These are phyloP conservation scores for Parasarocladium wereldwijsianum DNA, from an alignment of 2,329 filamentous ascomycete species.

Conservation along the genomic window DNA sequence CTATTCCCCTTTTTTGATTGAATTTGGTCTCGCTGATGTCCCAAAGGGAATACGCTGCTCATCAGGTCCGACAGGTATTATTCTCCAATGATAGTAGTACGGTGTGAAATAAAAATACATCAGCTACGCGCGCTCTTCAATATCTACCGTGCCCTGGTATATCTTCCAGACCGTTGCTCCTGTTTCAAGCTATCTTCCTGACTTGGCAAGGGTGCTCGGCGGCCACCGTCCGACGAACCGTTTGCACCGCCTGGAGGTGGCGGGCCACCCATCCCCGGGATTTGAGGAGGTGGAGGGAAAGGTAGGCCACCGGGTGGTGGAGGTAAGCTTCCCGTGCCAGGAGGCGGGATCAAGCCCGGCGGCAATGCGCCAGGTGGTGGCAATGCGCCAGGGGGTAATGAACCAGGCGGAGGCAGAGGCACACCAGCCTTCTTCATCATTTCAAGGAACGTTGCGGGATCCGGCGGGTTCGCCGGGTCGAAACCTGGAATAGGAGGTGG, in stretches of 20 bases:
- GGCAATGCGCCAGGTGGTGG: constrained; percentile 30
- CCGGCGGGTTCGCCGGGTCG: constrained; percentile 44
- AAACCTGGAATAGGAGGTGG: constrained; percentile 38
- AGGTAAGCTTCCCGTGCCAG: constrained; percentile 19
- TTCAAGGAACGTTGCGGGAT: constrained; percentile 46
- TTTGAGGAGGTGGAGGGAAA: constrained; percentile 20
- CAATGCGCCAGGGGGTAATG: background rate
- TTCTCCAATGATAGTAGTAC: too few relatives aligned
- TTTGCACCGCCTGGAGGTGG: constrained; percentile 16
- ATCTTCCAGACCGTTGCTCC: constrained; percentile 55
- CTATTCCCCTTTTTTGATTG: too few relatives aligned
- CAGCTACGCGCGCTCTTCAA: too few relatives aligned
- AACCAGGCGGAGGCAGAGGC: constrained; percentile 40
- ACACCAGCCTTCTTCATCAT: constrained; percentile 52
- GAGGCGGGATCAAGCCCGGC: constrained; percentile 28
- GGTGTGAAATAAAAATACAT: too few relatives aligned
- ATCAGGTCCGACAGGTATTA: too few relatives aligned
- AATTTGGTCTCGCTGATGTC: too few relatives aligned
- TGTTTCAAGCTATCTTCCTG: constrained; percentile 70
- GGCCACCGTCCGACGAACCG: constrained; percentile 18
- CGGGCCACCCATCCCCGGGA: too few relatives aligned
- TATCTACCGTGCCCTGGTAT: constrained; percentile 34
- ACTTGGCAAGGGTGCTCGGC: constrained; percentile 61
- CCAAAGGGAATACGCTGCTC: too few relatives aligned
- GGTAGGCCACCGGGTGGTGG: constrained; percentile 18